A percentile compares a stretch with the other conserved stretches of the same genome.
phyloP scores from a whole-genome alignment of 2,329 filamentous ascomycete genomes.

The Aspergillus fumigatus region DNA sequence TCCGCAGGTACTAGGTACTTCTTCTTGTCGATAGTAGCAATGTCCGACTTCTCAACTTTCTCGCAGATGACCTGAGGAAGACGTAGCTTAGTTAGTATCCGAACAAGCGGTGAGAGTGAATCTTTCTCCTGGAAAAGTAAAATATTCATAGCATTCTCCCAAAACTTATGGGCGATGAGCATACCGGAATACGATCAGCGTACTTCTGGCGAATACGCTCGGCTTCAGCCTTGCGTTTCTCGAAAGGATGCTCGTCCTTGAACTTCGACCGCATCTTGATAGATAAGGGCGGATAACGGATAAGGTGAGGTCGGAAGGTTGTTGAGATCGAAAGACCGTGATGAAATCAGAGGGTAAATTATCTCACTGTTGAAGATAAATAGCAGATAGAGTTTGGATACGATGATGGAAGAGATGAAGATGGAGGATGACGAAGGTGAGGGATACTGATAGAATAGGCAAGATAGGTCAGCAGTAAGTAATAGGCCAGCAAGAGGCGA shows the following conservation, averaged over 20 bases:
- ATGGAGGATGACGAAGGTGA: constrained; percentile 23
- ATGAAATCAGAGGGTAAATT: constrained; percentile 8
- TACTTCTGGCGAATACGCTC: constrained; percentile 99
- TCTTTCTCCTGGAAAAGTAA: background rate
- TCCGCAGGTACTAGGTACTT: constrained; percentile 98
- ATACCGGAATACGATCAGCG: constrained; percentile 92
- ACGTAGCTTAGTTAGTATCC: constrained; percentile 21
- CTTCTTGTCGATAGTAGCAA: constrained; percentile 99
- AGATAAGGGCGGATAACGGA: constrained; percentile 2
- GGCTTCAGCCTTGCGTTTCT: constrained; percentile 99
- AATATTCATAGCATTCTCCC: background rate
- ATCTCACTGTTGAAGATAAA: constrained; percentile 2
- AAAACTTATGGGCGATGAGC: constrained; percentile 30
- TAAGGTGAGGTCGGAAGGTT: constrained; percentile 2
- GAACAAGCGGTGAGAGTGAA: constrained; percentile 29
- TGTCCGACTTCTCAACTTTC: constrained; percentile 99
- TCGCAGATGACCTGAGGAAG: constrained; percentile 85
- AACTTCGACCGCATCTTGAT: constrained; percentile 95
- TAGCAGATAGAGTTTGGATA: constrained; percentile 2
- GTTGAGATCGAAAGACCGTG: constrained; percentile 16
- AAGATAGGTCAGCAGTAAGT: constrained; percentile 20
- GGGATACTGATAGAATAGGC: constrained; percentile 23
- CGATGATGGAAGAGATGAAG: constrained; percentile 11
- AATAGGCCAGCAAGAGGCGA: constrained; percentile 1
- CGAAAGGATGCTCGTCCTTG: constrained; percentile 99